These are phyloP conservation scores for Claviceps sp. DNA, from an alignment of 2,329 filamentous ascomycete species.

Conservation along the genomic window DNA sequence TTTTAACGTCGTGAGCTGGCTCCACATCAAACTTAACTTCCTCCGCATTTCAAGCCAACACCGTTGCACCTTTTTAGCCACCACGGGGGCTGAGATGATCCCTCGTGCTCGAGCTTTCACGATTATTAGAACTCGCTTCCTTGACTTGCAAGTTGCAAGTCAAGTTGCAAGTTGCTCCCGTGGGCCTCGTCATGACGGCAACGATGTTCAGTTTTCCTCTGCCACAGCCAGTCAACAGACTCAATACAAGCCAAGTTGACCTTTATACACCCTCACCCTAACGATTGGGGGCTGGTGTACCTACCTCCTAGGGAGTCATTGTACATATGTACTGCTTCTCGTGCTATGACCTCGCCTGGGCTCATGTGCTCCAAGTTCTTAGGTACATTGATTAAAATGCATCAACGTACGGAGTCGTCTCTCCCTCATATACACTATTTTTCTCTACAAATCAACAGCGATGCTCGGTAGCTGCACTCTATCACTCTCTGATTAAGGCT, in stretches of 20 bases:
- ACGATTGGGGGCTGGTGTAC: background rate
- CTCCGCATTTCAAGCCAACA: background rate
- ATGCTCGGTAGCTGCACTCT: background rate
- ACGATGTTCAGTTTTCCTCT: background rate
- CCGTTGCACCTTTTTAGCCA: background rate
- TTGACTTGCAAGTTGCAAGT: too few species aligned
- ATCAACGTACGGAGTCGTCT: too few species aligned
- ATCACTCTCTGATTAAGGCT: background rate
- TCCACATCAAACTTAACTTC: background rate
- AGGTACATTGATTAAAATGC: too few species aligned
- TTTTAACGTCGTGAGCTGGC: background rate
- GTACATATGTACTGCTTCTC: too few species aligned
- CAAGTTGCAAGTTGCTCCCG: too few species aligned
- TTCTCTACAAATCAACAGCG: too few species aligned
- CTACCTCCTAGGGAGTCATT: background rate
- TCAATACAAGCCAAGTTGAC: too few species aligned
- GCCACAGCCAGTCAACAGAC: background rate
- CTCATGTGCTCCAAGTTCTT: too few species aligned
- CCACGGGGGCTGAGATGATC: background rate
- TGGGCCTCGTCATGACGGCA: conserved; percentile 6
- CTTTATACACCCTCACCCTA: background rate
- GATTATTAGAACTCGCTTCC: background rate
- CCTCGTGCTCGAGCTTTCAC: background rate
- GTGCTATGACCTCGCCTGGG: too few species aligned
- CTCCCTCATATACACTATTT: too few species aligned